Evolutionary conservation across 2,329 filamentous ascomycete genomes (phyloP).

Genomic region (Cadophora malorum): DNA sequence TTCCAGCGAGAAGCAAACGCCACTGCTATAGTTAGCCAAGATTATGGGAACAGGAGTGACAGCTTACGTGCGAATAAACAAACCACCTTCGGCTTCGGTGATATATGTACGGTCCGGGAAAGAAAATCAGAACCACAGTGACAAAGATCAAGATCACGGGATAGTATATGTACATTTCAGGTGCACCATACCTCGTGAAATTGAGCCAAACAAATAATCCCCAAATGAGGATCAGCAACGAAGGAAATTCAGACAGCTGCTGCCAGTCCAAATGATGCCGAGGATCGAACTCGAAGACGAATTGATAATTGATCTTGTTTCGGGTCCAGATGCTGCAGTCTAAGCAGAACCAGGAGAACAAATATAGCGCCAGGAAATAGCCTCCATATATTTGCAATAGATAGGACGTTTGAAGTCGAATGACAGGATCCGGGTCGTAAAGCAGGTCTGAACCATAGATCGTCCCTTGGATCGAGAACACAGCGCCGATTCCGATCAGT

Average conservation of each 20-base stretch:
- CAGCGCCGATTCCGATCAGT: slow-evolving; percentile 69
- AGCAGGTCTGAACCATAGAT: slow-evolving; percentile 63
- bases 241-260: slow-evolving; percentile 84
- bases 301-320: slow-evolving; percentile 92
- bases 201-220: slow-evolving; percentile 90
- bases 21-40: slow-evolving; percentile 61
- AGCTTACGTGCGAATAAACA: slow-evolving; percentile 81
- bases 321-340: slow-evolving; percentile 83
- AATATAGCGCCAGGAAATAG: slow-evolving; percentile 82
- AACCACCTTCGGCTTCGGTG: slow-evolving; percentile 84
- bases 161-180: slow-evolving; percentile 81
- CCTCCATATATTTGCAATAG: slow-evolving; percentile 90
- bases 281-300: slow-evolving; percentile 95
- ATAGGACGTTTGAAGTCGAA: slow-evolving; percentile 66
- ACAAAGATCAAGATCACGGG: slow-evolving; percentile 80
- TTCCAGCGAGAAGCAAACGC: slow-evolving; percentile 81
- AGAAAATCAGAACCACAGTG: slow-evolving; percentile 71
- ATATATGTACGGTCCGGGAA: slow-evolving; percentile 78
- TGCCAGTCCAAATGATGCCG: slow-evolving; percentile 89
- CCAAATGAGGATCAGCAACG: slow-evolving; percentile 78
- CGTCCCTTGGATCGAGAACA: slow-evolving; percentile 71
- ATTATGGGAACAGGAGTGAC: not conserved
- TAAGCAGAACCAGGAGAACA: slow-evolving; percentile 84
- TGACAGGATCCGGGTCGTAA: slow-evolving; percentile 54
- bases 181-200: slow-evolving; percentile 72